Conservation (phyloP, 2,329 filamentous ascomycete genomes). For the Aspergillus nomiae region DNA sequence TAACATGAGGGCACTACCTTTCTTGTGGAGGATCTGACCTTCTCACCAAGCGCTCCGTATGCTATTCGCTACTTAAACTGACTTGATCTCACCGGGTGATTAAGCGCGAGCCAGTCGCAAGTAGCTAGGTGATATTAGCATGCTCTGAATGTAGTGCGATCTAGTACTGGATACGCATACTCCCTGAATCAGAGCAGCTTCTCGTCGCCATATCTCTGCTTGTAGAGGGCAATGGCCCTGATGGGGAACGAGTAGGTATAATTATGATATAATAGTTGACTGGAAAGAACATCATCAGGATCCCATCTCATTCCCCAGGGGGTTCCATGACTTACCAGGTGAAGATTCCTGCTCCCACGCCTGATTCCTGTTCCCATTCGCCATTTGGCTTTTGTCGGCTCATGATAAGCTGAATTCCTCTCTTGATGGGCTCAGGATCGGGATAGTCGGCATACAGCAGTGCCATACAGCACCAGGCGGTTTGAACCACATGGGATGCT, state of each 20-base stretch:
- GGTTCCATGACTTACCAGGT: slow-evolving; percentile 7
- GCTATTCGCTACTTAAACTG: too few relatives aligned
- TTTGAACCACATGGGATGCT: neutral
- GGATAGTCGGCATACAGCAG: neutral
- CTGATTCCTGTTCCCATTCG: slow-evolving; percentile 11
- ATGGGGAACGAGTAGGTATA: slow-evolving; percentile 11
- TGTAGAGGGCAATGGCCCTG: slow-evolving; percentile 7
- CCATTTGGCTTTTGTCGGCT: slow-evolving; percentile 10
- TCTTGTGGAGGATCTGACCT: too few relatives aligned
- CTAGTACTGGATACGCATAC: neutral
- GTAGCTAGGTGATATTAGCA: too few relatives aligned
- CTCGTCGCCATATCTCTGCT: slow-evolving; percentile 2
- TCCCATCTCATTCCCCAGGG: neutral
- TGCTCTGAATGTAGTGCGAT: too few relatives aligned
- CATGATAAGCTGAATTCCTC: slow-evolving; percentile 4
- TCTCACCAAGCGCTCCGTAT: too few relatives aligned
- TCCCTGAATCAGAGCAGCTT: neutral
- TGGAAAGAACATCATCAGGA: neutral
- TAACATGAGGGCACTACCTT: too few relatives aligned
- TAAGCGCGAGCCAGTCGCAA: too few relatives aligned
- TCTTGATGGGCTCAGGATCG: neutral
- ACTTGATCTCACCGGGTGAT: too few relatives aligned
- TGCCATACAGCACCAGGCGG: neutral
- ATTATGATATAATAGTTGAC: slow-evolving; percentile 8
- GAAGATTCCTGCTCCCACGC: slow-evolving; percentile 5